Conservation (phyloP, 1,139 yeast genomes). For the Arxiozyma slooffiae region DNA sequence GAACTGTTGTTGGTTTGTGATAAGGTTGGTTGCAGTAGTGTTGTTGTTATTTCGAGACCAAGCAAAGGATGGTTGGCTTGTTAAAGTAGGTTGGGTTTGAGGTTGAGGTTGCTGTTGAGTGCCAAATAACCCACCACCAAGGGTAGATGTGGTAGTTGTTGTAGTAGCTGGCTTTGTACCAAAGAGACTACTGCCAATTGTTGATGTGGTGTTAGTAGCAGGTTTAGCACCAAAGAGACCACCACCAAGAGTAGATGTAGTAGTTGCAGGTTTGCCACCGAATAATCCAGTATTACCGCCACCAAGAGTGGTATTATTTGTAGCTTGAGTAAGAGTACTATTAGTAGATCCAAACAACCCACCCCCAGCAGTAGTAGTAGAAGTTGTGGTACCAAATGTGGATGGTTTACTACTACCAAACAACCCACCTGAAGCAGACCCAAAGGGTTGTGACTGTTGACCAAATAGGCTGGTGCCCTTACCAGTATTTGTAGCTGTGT, state of each 20-base stretch:
- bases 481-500: constrained; percentile 1
- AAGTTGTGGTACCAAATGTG: neutral
- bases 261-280: constrained; percentile 4
- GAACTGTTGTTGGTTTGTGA: constrained; percentile 23
- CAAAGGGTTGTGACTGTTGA: constrained; percentile 1
- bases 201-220: constrained; percentile 3
- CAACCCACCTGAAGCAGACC: neutral
- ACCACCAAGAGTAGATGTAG: constrained; percentile 11
- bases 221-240: constrained; percentile 17
- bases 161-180: constrained; percentile 8
- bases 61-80: constrained; percentile 37
- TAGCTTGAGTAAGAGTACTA: constrained; percentile 16
- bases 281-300: constrained; percentile 9
- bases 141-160: neutral
- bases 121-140: constrained; percentile 22
- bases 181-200: constrained; percentile 18
- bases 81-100: constrained; percentile 5
- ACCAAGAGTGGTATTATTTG: constrained; percentile 6
- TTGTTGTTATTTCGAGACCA: constrained; percentile 31
- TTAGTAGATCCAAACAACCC: constrained; percentile 9
- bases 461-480: constrained; percentile 3
- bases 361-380: constrained; percentile 2
- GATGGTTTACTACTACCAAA: too few species aligned
- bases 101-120: constrained; percentile 5
- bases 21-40: neutral